Percentiles rank a stretch among this genome's conserved stretches.
Evolutionary conservation across 495 filamentous ascomycete genomes (phyloP).

Genomic region (Diplogelasinospora grovesii): DNA sequence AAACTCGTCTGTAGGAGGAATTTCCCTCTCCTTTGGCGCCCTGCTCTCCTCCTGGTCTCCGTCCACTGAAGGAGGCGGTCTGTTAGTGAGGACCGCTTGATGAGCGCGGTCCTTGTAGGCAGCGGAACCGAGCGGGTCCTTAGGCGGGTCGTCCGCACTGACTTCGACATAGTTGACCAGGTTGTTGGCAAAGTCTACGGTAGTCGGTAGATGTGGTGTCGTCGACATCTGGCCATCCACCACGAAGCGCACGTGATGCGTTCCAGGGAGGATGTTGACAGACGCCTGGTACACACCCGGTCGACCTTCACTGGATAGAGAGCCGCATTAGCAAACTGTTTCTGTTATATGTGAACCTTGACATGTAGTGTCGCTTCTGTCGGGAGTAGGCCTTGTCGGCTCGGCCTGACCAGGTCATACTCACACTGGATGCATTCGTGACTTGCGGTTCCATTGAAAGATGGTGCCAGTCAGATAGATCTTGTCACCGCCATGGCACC

Average conservation of each 20-base stretch:
- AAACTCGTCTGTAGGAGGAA: slow-evolving; percentile 44
- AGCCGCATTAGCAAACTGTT: slow-evolving; percentile 10
- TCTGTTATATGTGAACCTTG: neutral
- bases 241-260: slow-evolving; percentile 94
- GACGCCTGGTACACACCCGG: slow-evolving; percentile 61
- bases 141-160: slow-evolving; percentile 57
- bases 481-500: slow-evolving; percentile 71
- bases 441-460: slow-evolving; percentile 91
- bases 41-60: slow-evolving; percentile 35
- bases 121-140: slow-evolving; percentile 6
- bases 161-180: slow-evolving; percentile 97
- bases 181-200: slow-evolving; percentile 94
- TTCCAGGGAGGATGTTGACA: slow-evolving; percentile 79
- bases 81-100: slow-evolving; percentile 25
- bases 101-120: slow-evolving; percentile 21
- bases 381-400: neutral
- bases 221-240: slow-evolving; percentile 89
- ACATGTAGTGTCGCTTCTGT: neutral
- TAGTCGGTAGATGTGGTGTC: slow-evolving; percentile 79
- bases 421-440: slow-evolving; percentile 75
- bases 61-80: slow-evolving; percentile 17
- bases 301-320: slow-evolving; percentile 37
- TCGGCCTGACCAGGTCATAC: too few species aligned
- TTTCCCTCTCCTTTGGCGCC: slow-evolving; percentile 32
- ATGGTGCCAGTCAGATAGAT: slow-evolving; percentile 97